These are phyloP conservation scores for Mayamaea pseudoterrestris DNA, from an alignment of 108 stramenopile species.

Conservation along the genomic window DNA sequence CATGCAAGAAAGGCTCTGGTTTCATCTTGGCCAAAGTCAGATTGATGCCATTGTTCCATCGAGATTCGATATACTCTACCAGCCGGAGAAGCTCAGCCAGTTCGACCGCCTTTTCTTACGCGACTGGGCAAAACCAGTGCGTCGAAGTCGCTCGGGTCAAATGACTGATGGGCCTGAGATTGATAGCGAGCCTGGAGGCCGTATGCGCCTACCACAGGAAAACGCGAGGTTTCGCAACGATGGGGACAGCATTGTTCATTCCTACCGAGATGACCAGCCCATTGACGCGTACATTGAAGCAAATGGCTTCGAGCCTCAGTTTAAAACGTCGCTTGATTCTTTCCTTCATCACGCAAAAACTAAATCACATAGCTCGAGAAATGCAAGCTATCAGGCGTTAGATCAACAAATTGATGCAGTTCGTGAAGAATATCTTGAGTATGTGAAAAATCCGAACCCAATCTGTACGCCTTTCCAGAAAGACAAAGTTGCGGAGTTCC, in stretches of 20 bases:
- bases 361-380: no score
- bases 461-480: conserved; percentile 5
- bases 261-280: not conserved
- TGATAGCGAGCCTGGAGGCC: no score
- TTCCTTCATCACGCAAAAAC: no score
- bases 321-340: conserved; percentile 8
- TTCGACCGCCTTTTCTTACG: conserved; percentile 67
- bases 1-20: conserved; percentile 80
- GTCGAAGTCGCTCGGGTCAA: conserved; percentile 59
- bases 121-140: conserved; percentile 62
- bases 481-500: conserved; percentile 36
- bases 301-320: not conserved
- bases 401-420: no score
- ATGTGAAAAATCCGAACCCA: no score
- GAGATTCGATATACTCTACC: conserved; percentile 52
- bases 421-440: no score
- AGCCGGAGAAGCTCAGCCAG: conserved; percentile 47
- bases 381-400: no score
- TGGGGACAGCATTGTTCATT: no score
- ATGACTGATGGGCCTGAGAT: no score
- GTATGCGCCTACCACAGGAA: no score
- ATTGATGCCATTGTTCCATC: conserved; percentile 41
- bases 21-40: conserved; percentile 44
- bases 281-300: not conserved
- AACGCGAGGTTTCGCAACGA: no score